Conservation (phyloP, 306 rosid genomes). For the Hippophae rhamnoides region DNA sequence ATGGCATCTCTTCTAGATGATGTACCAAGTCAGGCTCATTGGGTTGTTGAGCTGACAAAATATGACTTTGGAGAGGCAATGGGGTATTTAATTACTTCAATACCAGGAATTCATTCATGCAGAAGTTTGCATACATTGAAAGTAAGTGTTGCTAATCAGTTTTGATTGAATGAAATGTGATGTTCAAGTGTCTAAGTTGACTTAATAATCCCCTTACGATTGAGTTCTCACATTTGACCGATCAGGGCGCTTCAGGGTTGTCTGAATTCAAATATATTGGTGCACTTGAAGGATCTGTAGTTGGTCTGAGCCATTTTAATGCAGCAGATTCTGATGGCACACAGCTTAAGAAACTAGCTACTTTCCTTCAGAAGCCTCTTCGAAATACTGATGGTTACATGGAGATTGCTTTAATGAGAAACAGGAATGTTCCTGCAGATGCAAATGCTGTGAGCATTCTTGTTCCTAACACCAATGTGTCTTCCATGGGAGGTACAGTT, state of each 20-base stretch:
- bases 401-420: constrained; percentile 52
- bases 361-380: constrained; percentile 41
- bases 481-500: constrained; percentile 46
- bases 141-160: constrained; percentile 23
- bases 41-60: constrained; percentile 57
- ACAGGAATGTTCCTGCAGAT: constrained; percentile 48
- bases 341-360: constrained; percentile 51
- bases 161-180: constrained; percentile 8
- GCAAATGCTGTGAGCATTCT: constrained; percentile 63
- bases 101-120: constrained; percentile 63
- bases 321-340: constrained; percentile 49
- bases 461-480: constrained; percentile 40
- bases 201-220: background rate
- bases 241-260: constrained; percentile 23
- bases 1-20: constrained; percentile 65
- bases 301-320: constrained; percentile 62
- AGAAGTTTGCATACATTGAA: constrained; percentile 29
- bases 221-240: constrained; percentile 23
- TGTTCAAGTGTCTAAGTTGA: background rate
- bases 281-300: constrained; percentile 61
- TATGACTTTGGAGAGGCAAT: constrained; percentile 64
- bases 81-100: constrained; percentile 66
- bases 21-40: constrained; percentile 59
- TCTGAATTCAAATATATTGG: constrained; percentile 40
- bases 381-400: constrained; percentile 27